Evolutionary conservation across 108 stramenopile genomes (phyloP), one percentile per base, ranked within the genome.

Genomic region (Pseudonitzschia multistriata): DNA sequence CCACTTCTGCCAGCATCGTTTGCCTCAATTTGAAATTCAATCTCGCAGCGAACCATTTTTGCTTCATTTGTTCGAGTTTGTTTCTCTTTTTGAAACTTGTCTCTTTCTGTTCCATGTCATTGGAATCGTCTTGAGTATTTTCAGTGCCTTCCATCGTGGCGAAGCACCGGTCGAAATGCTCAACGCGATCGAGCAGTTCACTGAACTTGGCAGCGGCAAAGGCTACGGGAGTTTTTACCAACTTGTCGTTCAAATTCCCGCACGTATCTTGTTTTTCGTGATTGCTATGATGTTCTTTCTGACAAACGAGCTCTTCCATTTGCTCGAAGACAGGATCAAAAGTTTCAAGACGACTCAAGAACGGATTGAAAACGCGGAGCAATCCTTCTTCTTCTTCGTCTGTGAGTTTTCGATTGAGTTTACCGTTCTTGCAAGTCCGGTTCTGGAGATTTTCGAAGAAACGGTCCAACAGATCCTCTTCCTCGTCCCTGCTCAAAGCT

Each of bases 221-320:
- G 3, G 33, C 34, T 7, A 33, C 57, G n/a, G 57, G 57, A 59
- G 57, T 36, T 10, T 21, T 36, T 27, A 29, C 11, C 42, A 45
- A 45, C 2, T 17, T 13, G 2, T 45, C 42, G 42, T 45, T 45
- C 8, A 17, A 13, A 2, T 45, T 17, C 17, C 17, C 42, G 42
- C 42, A 37, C 37, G 7, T 28, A 24, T 57, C 28, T 30, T 36
- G 57, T 35, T 21, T 27, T 5, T 33, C n/a, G 34, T n/a, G 28
- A 29, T 59, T 29, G 31, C 13, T 4, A 5, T 59, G 33, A 53
- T 53, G 21, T n/a, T 35, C 33, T 30, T 59, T 33, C 3, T 31
- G 57, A 35, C 57, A 59, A 5, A 33, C 57, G 6, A 59, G 19
- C 35, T 59, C 57, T 37, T 59, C 57, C n/a, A 59, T 3, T 33